These are phyloP conservation scores for Monosporozyma unispora DNA, from an alignment of 805 yeast genomes.

Conservation along the genomic window DNA sequence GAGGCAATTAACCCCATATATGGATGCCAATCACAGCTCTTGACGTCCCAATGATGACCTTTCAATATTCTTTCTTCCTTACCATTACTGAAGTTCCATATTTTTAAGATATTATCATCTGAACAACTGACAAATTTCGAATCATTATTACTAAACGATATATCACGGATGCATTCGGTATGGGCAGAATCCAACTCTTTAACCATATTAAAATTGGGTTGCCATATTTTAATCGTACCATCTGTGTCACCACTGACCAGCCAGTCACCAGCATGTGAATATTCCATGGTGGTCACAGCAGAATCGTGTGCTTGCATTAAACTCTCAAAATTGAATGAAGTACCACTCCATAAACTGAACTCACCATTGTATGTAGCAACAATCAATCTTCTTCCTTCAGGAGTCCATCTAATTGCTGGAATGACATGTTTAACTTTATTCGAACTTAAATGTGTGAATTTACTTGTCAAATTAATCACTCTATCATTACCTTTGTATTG, in stretches of 20 bases:
- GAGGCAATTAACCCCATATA: slow-evolving; percentile 74
- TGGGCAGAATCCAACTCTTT: slow-evolving; percentile 47
- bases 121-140: slow-evolving; percentile 87
- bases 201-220: slow-evolving; percentile 93
- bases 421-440: slow-evolving; percentile 90
- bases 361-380: slow-evolving; percentile 93
- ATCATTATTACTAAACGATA: slow-evolving; percentile 85
- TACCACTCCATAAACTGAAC: slow-evolving; percentile 93
- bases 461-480: slow-evolving; percentile 57
- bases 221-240: slow-evolving; percentile 92
- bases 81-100: slow-evolving; percentile 91
- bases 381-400: slow-evolving; percentile 83
- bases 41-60: slow-evolving; percentile 99
- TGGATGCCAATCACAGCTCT: slow-evolving; percentile 96
- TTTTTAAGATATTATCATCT: slow-evolving; percentile 82
- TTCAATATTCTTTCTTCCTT: slow-evolving; percentile 67
- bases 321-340: slow-evolving; percentile 90
- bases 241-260: slow-evolving; percentile 87
- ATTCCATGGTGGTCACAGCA: slow-evolving; percentile 69
- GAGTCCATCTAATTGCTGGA: slow-evolving; percentile 90
- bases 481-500: slow-evolving; percentile 15
- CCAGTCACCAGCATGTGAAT: slow-evolving; percentile 92
- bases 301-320: slow-evolving; percentile 98
- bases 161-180: slow-evolving; percentile 73
- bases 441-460: slow-evolving; percentile 82